These are phyloP conservation scores for Mucor irregularis DNA, from an alignment of 371 early-diverging fungal genomes.

Conservation along the genomic window DNA sequence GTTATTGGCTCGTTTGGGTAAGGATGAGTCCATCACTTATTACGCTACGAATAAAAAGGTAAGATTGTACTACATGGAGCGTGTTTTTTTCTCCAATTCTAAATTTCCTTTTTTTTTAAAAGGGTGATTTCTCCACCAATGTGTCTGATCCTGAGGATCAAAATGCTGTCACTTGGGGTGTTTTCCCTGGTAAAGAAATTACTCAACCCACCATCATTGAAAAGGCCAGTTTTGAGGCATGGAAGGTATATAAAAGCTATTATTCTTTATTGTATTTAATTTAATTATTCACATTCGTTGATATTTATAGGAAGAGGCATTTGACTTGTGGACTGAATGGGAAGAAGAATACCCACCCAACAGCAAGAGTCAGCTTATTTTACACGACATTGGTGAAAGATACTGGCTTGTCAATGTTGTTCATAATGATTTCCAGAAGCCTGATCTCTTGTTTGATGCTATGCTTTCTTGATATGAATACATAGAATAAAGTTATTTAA, in stretches of 20 bases:
- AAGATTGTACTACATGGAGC: not conserved
- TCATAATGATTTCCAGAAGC: constrained; percentile 80
- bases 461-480: constrained; percentile 30
- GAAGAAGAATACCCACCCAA: constrained; percentile 68
- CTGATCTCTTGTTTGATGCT: constrained; percentile 56
- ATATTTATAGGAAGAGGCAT: constrained; percentile 81
- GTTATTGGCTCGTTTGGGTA: constrained; percentile 49
- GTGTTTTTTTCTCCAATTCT: not conserved
- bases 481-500: not conserved
- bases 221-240: constrained; percentile 83
- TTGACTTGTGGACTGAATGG: constrained; percentile 92
- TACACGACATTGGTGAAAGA: constrained; percentile 63
- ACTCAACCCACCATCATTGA: constrained; percentile 95
- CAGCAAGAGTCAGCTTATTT: constrained; percentile 54
- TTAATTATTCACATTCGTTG: too few relatives aligned
- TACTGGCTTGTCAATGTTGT: constrained; percentile 93
- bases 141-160: constrained; percentile 42
- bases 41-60: constrained; percentile 81
- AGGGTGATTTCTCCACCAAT: constrained; percentile 78
- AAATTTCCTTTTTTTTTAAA: constrained; percentile 7
- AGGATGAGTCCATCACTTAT: constrained; percentile 76
- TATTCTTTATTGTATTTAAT: too few relatives aligned
- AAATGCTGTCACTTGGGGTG: constrained; percentile 96
- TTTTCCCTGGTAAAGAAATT: constrained; percentile 94
- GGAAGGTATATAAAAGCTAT: constrained; percentile 66